Conservation (phyloP, 257 asterid genomes). For the Rauvolfia tetraphylla region DNA sequence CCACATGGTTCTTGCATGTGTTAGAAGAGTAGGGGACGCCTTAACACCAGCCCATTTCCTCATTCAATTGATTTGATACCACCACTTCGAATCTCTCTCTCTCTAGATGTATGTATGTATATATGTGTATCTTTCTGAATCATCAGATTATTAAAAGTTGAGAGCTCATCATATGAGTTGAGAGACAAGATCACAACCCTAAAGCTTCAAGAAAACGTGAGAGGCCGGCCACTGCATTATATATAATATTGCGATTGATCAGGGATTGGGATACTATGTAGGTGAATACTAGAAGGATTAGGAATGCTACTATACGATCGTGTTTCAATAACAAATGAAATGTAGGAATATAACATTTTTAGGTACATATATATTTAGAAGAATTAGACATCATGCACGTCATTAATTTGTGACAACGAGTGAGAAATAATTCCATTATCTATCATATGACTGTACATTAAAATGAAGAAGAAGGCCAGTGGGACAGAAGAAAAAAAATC, state of each 20-base stretch:
- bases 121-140: conserved; percentile 2
- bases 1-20: conserved; percentile 20
- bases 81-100: background rate
- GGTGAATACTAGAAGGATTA: too few species aligned
- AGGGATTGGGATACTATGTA: background rate
- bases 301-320: too few species aligned
- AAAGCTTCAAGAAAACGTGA: conserved; percentile 25
- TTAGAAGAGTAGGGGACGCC: conserved; percentile 11
- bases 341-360: too few species aligned
- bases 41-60: conserved; percentile 10
- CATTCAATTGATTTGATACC: conserved; percentile 20
- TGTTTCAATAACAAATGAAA: too few species aligned
- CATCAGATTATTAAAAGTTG: background rate
- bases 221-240: conserved; percentile 14
- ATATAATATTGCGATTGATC: background rate
- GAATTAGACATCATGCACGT: too few species aligned
- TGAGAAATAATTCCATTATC: too few species aligned
- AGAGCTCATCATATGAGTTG: conserved; percentile 2
- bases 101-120: background rate
- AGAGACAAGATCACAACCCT: conserved; percentile 14
- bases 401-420: too few species aligned
- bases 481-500: background rate
- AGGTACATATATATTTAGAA: too few species aligned
- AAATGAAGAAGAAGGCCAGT: background rate
- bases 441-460: background rate